These are phyloP conservation scores for Trichoderma sp. DNA, from an alignment of 2,329 filamentous ascomycete species.

Conservation along the genomic window DNA sequence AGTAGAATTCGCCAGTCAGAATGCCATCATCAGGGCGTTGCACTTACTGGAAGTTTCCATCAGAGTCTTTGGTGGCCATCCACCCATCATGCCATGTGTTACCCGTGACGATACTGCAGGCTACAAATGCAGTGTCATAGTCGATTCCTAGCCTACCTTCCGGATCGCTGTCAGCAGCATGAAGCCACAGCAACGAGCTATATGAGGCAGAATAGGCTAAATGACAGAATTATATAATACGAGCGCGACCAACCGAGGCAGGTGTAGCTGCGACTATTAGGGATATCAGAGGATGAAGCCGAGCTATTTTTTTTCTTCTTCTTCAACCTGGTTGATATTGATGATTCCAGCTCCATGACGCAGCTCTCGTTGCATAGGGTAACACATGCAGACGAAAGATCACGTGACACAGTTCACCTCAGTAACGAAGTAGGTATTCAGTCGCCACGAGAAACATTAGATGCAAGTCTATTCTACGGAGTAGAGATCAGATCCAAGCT, in stretches of 20 bases:
- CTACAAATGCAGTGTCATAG: conserved; percentile 4
- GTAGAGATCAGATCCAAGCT: no score
- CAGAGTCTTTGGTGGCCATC: neutral
- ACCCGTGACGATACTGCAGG: conserved; percentile 4
- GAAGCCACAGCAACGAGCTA: neutral
- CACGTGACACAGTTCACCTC: no score
- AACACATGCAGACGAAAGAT: no score
- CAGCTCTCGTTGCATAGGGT: neutral
- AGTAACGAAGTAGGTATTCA: no score
- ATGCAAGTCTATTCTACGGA: no score
- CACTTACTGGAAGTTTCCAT: neutral
- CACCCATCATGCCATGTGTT: conserved; percentile 3
- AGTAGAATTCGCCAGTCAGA: neutral
- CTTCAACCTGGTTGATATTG: no score
- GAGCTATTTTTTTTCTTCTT: neutral
- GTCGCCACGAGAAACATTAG: no score
- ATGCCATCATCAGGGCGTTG: conserved; percentile 2
- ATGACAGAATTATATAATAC: neutral
- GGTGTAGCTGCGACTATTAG: neutral
- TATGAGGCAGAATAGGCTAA: neutral
- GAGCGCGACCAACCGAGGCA: neutral
- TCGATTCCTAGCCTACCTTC: neutral
- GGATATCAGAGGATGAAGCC: neutral
- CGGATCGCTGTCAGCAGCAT: neutral
- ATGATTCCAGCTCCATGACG: no score